Evolutionary conservation across 2,329 filamentous ascomycete genomes (phyloP), one percentile per base, ranked within the genome.

Genomic region (Fusarium sp.): DNA sequence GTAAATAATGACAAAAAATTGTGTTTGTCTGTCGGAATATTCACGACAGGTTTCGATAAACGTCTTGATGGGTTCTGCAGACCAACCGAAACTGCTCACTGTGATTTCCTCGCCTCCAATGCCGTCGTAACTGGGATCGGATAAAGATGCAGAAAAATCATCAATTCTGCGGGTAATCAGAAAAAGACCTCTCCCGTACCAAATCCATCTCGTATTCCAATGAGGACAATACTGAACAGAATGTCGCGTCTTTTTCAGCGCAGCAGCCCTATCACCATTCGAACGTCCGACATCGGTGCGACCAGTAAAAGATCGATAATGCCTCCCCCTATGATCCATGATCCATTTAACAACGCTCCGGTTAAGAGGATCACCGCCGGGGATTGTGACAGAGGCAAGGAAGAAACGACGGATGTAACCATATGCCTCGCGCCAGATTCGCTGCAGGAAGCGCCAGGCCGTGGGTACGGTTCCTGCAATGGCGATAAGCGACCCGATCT

Each of bases 1-100:
- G 73, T 87, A 86, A 63, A 88, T 86, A 43, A 87, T 86, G 71
- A 88, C 85, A 23, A 86, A 88, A 70, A 86, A 87, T 70, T 88
- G 85, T 0, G 85, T 82, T 70, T 88, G 83, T 34, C 81, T 82
- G 56, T 88, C 86, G 1, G 86, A 82, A 69, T 84, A 87, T 34
- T 87, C 85, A 9, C 87, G 87, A 64, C 85, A 89, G 0, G 67
- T 80, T 52, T 86, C 82, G 45, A 88, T 83, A 70, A 87, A 85
- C 1, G 64, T 70, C 75, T 85, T 87, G 70, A 88, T 85, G 0
- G 87, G 87, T 2, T 83, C 82, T 0, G 85, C 86, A 1, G 88
- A 89, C 67, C 87, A 84, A 13, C 87, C 87, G 23, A 89, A 82
- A 67, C 86, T 88, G 79, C 85, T 87, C 34, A 89, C 77, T 1